Evolutionary conservation across 2,329 filamentous ascomycete species (phyloP), one percentile per base, ranked within the genome.

Genomic region (Aspergillus novofumigatus): DNA sequence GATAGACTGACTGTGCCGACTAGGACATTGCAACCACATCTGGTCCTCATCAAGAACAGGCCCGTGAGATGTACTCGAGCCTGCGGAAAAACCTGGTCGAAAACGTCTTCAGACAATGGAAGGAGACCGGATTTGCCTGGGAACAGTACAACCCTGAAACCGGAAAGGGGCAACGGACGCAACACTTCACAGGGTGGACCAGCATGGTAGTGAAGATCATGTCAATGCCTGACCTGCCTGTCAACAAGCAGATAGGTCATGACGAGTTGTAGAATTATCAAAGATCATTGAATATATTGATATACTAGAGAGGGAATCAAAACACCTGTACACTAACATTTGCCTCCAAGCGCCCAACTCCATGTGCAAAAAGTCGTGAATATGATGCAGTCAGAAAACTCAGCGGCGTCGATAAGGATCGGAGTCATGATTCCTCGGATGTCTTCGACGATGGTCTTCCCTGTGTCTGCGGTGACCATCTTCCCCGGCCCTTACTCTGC

Each of bases 171-270:
- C 93, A 97, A 80, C 83, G 94, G 45, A 97, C 92, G 4, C 92
- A 97, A 80, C 93, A 97, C 75, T 99, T 99, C 72, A 97, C 94
- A 0, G 94, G 94, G 52, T 99, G 94, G 94, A 99, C 94, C n/a
- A 96, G 91, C 72, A 79, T 97, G 75, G 90, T 97, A 50, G 92
- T 97, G 49, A 97, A 96, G 80, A 91, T 99, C 64, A 96, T 97
- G 92, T 86, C 86, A 49, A 93, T 99, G 91, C 89, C 91, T 6
- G 88, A 95, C 65, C 69, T 91, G 45, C 65, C 65, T 42, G 61
- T 64, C 26, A 52, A 53, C 38, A 62, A 62, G 52, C 65, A 65
- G 45, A 65, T 57, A 10, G 69, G 67, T 11, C 78, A 80, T 62
- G 80, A 83, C 66, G 81, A 83, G 70, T 65, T 83, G 68, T 83